Evolutionary conservation across 257 asterid genomes (phyloP), one percentile per base, ranked within the genome.

Genomic region (Gentiana macrophylla): DNA sequence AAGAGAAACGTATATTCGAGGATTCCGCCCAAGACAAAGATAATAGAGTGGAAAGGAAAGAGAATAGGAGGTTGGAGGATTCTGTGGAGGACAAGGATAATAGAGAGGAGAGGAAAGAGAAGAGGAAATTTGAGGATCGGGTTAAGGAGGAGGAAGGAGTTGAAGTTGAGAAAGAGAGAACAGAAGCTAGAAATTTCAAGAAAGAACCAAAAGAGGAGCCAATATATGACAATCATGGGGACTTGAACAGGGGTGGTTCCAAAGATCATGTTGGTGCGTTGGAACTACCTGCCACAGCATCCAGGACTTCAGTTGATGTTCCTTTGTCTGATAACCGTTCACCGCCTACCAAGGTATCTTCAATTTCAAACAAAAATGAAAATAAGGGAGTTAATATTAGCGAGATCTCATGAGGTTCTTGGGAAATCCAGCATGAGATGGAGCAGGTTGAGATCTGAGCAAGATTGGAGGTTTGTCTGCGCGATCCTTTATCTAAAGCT

Each of bases 331-430:
- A 50, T 65, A 59, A 60, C 67, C 74, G 66, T 62, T 61, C 94
- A 70, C 67, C 95, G 71, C 71, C 74, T 70, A 77, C 86, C 82
- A 85, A 87, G 97, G 95, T 91, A 87, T 84, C 93, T 80, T 82
- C 93, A 56, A 81, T 83, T 84, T 77, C 84, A 70, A 84, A 83
- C 84, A 83, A 92, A 83, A 84, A 85, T 83, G 95, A 92, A 92
- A 92, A 83, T 87, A 88, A 81, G 91, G 94, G 95, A 87, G 93
- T 81, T 92, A 88, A 83, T 88, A 75, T 57, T 85, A 85, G 72
- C 95, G n/a, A 78, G 97, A 85, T 85, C 82, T 92, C 88, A 92
- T 85, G 95, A 80, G 98, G 95, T 81, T 88, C 90, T 86, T 88
- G 98, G 95, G 93, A 85, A 87, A 83, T 85, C 86, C 72, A 88